Evolutionary conservation across 2,329 filamentous ascomycete species (phyloP), one percentile per base, ranked within the genome.

Genomic region (Lasiodiplodia gonubiensis): DNA sequence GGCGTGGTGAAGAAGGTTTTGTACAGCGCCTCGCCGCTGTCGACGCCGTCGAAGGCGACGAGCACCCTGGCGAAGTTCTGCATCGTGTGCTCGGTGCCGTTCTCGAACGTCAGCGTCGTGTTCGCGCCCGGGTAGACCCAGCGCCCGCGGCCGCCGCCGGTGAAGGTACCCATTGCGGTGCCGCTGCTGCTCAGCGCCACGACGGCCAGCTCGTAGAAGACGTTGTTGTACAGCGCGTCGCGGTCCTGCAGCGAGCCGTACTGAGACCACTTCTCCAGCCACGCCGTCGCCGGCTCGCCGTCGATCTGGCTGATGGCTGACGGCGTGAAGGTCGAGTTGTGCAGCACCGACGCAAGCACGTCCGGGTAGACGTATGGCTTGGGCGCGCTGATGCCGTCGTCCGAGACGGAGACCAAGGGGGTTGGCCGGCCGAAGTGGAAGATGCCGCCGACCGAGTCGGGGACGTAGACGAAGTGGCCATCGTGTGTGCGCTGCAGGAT

Each of bases 401-500:
- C 72, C 2, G 88, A 90, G 4, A 90, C 83, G 0, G 88, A 90
- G 0, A 90, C 86, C 1, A 90, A 69, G 42, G 81, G 80, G 72
- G 84, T 73, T 21, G 77, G 76, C 14, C 84, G 80, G 7, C 80
- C 81, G 71, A 73, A 89, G 67, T 70, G 78, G 74, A 89, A 87
- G 8, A 85, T 73, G 2, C 67, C 77, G 49, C 80, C 82, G 25
- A 88, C 82, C 3, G 82, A 78, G 69, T 88, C 85, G 0, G 86
- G 84, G 23, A 83, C 77, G 72, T 85, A 88, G 1, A 77, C 74
- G 67, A 90, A 88, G 73, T 92, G 90, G 2, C 88, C 88, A 73
- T 92, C 89, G 70, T 91, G 88, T 2, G 86, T 85, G 1, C 81
- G 81, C 23, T 81, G 80, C 57, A 89, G 82, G 16, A 87, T 75